phyloP scores from a whole-genome alignment of 306 rosid species.

The Nissolia schottii region DNA sequence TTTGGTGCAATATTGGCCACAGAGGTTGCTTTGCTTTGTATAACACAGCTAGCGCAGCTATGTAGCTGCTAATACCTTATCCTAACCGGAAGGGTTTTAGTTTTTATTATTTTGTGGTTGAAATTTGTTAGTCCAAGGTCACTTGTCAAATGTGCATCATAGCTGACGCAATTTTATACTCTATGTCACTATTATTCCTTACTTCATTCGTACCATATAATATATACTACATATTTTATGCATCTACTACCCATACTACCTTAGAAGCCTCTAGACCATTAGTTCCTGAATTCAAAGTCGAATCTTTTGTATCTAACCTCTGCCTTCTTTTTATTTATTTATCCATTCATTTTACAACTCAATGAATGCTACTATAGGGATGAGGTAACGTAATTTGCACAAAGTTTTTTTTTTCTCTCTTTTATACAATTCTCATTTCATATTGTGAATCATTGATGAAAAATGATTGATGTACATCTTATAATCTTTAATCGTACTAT shows the following conservation, averaged over 20 bases:
- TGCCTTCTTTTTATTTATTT: neutral
- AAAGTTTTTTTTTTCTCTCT: no score
- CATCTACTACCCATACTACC: no score
- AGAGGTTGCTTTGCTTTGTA: neutral
- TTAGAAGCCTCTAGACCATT: neutral
- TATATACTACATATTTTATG: no score
- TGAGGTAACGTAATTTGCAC: no score
- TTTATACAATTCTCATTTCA: no score
- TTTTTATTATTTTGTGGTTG: slow-evolving; percentile 22
- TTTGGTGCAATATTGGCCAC: slow-evolving; percentile 15
- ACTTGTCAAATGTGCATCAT: neutral
- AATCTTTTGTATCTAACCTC: neutral
- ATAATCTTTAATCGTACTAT: no score
- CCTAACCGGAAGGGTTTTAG: neutral
- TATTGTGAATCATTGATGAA: neutral
- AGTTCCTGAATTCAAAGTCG: neutral
- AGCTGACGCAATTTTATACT: neutral
- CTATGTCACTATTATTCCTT: neutral
- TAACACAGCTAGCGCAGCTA: neutral
- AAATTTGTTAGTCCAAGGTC: neutral
- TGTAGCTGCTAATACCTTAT: neutral
- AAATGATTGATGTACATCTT: neutral
- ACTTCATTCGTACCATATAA: neutral
- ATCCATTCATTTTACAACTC: no score
- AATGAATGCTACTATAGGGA: no score